Evolutionary conservation across 2,329 filamentous ascomycete species (phyloP).

Genomic region (Penicillium sp.): DNA sequence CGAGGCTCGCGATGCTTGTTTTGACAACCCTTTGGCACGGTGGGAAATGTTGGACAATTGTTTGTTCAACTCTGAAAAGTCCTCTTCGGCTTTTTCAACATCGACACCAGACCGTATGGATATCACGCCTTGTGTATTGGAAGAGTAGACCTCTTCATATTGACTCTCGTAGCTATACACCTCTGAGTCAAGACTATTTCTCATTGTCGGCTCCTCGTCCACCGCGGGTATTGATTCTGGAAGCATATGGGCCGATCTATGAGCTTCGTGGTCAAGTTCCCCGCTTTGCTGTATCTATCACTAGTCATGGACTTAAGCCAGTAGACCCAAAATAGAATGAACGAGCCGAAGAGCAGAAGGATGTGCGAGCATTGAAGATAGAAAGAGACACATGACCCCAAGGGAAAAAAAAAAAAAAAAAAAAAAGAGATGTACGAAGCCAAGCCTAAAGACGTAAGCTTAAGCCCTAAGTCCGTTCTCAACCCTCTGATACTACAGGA

Average conservation of each 20-base stretch:
- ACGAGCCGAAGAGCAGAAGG: neutral
- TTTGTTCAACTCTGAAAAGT: conserved; percentile 39
- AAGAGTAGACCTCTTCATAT: conserved; percentile 24
- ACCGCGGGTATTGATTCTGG: neutral
- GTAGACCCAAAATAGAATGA: neutral
- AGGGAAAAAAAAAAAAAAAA: neutral
- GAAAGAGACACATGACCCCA: too few species aligned
- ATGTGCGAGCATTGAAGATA: neutral
- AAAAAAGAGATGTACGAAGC: neutral
- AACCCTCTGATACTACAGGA: neutral
- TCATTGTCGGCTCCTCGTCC: conserved; percentile 19
- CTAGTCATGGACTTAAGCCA: neutral
- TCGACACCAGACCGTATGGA: conserved; percentile 38
- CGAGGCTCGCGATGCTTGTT: conserved; percentile 28
- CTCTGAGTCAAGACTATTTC: conserved; percentile 24
- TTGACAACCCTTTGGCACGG: conserved; percentile 34
- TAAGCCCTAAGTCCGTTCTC: conserved; percentile 2
- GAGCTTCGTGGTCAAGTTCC: neutral
- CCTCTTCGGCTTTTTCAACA: conserved; percentile 45
- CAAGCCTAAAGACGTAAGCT: neutral
- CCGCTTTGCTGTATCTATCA: neutral
- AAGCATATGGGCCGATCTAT: neutral
- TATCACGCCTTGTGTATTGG: conserved; percentile 31
- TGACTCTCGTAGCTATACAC: conserved; percentile 28
- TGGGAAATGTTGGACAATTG: conserved; percentile 39